phyloP scores from a whole-genome alignment of 2,329 filamentous ascomycete genomes.

The Aquanectria penicillioides region DNA sequence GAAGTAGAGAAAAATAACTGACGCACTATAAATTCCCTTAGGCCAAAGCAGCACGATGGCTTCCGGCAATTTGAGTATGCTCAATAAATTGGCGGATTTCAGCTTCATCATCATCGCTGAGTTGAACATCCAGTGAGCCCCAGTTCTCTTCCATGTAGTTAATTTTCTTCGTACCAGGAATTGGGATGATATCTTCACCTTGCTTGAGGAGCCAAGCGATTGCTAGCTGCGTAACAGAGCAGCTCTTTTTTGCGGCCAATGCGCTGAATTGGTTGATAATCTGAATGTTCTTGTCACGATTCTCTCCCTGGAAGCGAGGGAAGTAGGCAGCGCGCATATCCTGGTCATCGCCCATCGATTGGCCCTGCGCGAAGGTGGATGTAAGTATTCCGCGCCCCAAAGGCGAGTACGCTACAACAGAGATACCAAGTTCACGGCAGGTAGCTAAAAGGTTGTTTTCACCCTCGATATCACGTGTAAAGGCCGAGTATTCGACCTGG shows the following conservation, averaged over 20 bases:
- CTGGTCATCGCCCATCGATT: conserved; percentile 47
- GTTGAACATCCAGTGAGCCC: conserved; percentile 39
- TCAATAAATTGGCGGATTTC: conserved; percentile 38
- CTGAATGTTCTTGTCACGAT: conserved; percentile 58
- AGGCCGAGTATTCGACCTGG: conserved; percentile 65
- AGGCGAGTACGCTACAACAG: conserved; percentile 67
- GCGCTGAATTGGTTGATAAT: conserved; percentile 59
- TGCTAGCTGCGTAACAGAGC: conserved; percentile 64
- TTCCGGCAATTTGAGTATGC: conserved; percentile 22
- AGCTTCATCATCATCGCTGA: conserved; percentile 44
- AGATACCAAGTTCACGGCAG: conserved; percentile 65
- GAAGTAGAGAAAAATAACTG: no score
- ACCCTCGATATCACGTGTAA: conserved; percentile 68
- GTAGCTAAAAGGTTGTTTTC: conserved; percentile 60
- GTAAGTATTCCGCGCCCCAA: conserved; percentile 68
- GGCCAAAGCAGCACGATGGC: no score
- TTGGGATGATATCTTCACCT: conserved; percentile 66
- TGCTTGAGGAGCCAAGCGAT: conserved; percentile 70
- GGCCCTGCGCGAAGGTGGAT: conserved; percentile 56
- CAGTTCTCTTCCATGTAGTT: conserved; percentile 55
- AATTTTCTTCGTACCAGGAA: conserved; percentile 54
- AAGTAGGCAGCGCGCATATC: conserved; percentile 8
- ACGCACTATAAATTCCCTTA: no score
- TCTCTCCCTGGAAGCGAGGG: conserved; percentile 34
- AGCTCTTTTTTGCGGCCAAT: conserved; percentile 62